Evolutionary conservation across 1,284 basidiomycete genomes (phyloP).

Genomic region (Ceratobasidium sp.): DNA sequence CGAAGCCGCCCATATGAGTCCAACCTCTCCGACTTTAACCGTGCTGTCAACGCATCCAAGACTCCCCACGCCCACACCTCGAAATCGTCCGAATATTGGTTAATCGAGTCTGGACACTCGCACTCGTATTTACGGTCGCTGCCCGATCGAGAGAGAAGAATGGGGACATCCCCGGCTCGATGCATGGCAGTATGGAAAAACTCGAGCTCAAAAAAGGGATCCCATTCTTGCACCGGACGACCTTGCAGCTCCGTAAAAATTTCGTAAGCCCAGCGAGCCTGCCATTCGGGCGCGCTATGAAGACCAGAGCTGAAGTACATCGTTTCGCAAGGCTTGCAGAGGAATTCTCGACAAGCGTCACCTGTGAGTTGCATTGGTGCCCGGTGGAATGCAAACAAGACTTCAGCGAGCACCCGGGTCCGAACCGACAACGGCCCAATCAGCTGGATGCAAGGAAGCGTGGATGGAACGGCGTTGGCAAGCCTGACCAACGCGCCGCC

Average conservation of each 20-base stretch:
- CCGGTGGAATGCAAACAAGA: neutral
- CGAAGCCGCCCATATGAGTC: too few species aligned
- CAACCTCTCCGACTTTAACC: too few species aligned
- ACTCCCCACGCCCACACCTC: too few species aligned
- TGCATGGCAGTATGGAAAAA: too few species aligned
- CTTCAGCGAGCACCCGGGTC: neutral
- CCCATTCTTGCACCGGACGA: too few species aligned
- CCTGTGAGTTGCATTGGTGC: neutral
- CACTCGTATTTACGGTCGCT: too few species aligned
- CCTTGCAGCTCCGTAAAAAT: conserved; percentile 3
- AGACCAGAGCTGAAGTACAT: neutral
- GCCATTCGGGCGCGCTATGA: conserved; percentile 4
- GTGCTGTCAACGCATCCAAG: too few species aligned
- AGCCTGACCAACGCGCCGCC: neutral
- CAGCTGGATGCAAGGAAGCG: neutral
- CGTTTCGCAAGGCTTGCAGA: neutral
- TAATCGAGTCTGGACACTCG: too few species aligned
- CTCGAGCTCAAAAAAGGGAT: too few species aligned
- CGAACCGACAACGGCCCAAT: conserved; percentile 2
- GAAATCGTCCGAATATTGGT: too few species aligned
- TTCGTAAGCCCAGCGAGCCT: conserved; percentile 3
- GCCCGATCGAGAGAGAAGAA: too few species aligned
- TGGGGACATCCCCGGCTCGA: too few species aligned
- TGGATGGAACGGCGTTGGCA: neutral
- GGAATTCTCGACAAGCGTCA: neutral